Conservation (phyloP, 139 green algal genomes). For the Chlamydomonas incerta region DNA sequence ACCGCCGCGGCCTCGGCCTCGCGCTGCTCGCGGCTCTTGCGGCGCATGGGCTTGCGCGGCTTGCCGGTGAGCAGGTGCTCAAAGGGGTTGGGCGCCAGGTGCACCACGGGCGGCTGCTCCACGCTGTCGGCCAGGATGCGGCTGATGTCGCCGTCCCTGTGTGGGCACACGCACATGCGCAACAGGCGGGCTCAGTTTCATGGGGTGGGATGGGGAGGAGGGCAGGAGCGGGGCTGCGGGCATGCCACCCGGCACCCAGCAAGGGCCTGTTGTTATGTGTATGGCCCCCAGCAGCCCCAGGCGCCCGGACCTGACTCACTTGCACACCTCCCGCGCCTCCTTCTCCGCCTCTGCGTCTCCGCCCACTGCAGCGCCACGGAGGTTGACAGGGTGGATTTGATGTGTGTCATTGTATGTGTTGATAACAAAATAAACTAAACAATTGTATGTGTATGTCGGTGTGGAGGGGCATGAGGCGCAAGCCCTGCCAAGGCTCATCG, state of each 20-base stretch:
- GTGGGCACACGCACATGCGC: no score
- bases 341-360: constrained; percentile 77
- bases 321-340: constrained; percentile 71
- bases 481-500: no score
- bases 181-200: no score
- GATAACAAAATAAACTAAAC: not conserved
- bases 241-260: not conserved
- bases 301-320: no score
- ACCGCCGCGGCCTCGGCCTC: no score
- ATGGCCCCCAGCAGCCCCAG: no score
- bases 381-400: not conserved
- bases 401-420: not conserved
- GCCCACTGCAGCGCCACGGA: constrained; percentile 47
- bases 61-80: not conserved
- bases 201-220: not conserved
- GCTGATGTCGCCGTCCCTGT: constrained; percentile 45
- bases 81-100: constrained; percentile 42
- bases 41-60: not conserved
- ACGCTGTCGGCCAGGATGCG: constrained; percentile 22
- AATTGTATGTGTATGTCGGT: not conserved
- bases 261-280: no score
- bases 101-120: constrained; percentile 4
- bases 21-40: no score
- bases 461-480: no score
- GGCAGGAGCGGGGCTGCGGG: no score